phyloP scores from a whole-genome alignment of 148 eudicot species.

The Chenopodium album region DNA sequence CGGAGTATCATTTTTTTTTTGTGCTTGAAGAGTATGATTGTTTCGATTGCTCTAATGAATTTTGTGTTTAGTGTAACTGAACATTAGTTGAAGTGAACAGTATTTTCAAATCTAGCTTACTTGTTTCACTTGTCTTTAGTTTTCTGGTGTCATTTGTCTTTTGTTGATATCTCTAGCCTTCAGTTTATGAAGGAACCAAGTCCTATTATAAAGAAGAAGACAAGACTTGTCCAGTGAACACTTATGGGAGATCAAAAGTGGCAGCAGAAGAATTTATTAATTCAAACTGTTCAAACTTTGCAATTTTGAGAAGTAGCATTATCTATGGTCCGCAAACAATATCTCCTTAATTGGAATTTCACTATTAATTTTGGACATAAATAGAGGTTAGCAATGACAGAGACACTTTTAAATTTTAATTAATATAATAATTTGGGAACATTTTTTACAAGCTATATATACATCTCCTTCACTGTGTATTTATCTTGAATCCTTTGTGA shows the following conservation, averaged over 20 bases:
- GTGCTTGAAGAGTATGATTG: neutral
- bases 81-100: neutral
- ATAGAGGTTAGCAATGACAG: too few species aligned
- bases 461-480: too few species aligned
- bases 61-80: too few species aligned
- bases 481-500: constrained; percentile 4
- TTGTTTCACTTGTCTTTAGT: constrained; percentile 13
- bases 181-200: constrained; percentile 92
- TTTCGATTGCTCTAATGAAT: neutral
- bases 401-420: too few species aligned
- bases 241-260: constrained; percentile 81
- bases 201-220: constrained; percentile 94
- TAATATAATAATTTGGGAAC: too few species aligned
- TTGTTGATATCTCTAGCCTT: constrained; percentile 11
- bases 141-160: constrained; percentile 16
- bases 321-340: constrained; percentile 82
- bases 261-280: constrained; percentile 74
- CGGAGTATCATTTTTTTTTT: too few species aligned
- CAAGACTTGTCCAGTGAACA: constrained; percentile 70
- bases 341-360: constrained; percentile 36
- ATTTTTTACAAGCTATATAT: constrained; percentile 7
- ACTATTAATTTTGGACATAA: too few species aligned
- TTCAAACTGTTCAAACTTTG: constrained; percentile 62
- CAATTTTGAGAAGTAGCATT: constrained; percentile 92
- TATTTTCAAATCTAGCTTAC: neutral